These are phyloP conservation scores for Phanerodontia chrysosporium DNA, from an alignment of 768 basidiomycete genomes.

Conservation along the genomic window DNA sequence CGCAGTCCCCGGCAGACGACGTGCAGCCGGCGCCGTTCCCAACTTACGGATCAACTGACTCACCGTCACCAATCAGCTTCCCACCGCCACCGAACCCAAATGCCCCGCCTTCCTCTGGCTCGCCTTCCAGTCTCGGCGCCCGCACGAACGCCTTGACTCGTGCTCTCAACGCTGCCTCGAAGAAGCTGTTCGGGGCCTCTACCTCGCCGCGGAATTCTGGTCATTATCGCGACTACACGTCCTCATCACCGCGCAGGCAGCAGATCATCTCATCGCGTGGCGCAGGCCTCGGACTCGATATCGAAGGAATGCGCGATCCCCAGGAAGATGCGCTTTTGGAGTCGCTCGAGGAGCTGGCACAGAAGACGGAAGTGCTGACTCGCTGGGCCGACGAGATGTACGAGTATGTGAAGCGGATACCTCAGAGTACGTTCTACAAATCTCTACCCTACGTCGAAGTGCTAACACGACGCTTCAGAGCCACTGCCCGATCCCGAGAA, in stretches of 20 bases:
- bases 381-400: constrained; percentile 96
- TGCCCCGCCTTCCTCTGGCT: constrained; percentile 57
- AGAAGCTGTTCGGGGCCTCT: constrained; percentile 69
- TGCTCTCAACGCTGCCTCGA: constrained; percentile 75
- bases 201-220: constrained; percentile 35
- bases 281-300: constrained; percentile 25
- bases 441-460: constrained; percentile 3
- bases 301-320: constrained; percentile 49
- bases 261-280: constrained; percentile 44
- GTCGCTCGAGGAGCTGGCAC: constrained; percentile 81
- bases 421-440: constrained; percentile 59
- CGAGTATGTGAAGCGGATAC: constrained; percentile 79
- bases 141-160: constrained; percentile 73
- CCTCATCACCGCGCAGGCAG: constrained; percentile 53
- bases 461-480: constrained; percentile 41
- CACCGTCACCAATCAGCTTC: constrained; percentile 47
- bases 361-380: constrained; percentile 92
- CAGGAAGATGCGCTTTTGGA: constrained; percentile 83
- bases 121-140: constrained; percentile 55
- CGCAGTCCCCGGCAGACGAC: constrained; percentile 47
- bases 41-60: constrained; percentile 18
- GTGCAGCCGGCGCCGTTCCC: constrained; percentile 34
- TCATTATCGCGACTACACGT: constrained; percentile 34
- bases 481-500: constrained; percentile 78
- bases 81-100: constrained; percentile 56